Conservation (phyloP, 2,329 filamentous ascomycete genomes). For the Juglanconis juglandina region DNA sequence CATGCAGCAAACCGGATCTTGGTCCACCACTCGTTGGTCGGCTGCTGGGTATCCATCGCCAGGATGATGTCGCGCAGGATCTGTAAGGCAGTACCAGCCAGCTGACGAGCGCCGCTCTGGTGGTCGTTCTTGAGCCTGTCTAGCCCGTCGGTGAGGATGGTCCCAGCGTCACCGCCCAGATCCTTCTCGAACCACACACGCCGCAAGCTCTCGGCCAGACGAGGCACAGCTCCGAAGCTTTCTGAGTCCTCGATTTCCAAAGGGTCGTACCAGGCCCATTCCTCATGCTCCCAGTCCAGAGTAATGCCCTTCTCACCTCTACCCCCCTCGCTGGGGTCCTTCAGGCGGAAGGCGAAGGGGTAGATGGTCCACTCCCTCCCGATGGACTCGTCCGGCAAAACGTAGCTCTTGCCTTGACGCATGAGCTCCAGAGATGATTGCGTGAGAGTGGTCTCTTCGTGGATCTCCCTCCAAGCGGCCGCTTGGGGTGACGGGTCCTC, state of each 20-base stretch:
- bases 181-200: slow-evolving; percentile 58
- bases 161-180: slow-evolving; percentile 42
- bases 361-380: slow-evolving; percentile 60
- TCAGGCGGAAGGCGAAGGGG: slow-evolving; percentile 58
- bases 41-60: slow-evolving; percentile 26
- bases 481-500: slow-evolving; percentile 49
- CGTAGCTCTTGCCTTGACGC: slow-evolving; percentile 56
- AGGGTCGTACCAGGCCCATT: slow-evolving; percentile 56
- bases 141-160: slow-evolving; percentile 44
- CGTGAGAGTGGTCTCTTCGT: slow-evolving; percentile 58
- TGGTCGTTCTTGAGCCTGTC: slow-evolving; percentile 51
- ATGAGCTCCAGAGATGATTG: slow-evolving; percentile 44
- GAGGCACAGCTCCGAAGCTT: slow-evolving; percentile 51
- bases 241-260: slow-evolving; percentile 43
- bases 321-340: slow-evolving; percentile 32
- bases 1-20: slow-evolving; percentile 55
- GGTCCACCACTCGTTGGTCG: slow-evolving; percentile 48
- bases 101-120: slow-evolving; percentile 55
- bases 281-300: slow-evolving; percentile 62
- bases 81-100: slow-evolving; percentile 52
- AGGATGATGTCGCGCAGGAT: slow-evolving; percentile 45
- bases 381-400: slow-evolving; percentile 50
- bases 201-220: slow-evolving; percentile 53
- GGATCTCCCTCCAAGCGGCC: slow-evolving; percentile 60
- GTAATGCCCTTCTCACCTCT: slow-evolving; percentile 43